Evolutionary conservation across 345 rosid species (phyloP).

Genomic region (Limnanthes douglasii): DNA sequence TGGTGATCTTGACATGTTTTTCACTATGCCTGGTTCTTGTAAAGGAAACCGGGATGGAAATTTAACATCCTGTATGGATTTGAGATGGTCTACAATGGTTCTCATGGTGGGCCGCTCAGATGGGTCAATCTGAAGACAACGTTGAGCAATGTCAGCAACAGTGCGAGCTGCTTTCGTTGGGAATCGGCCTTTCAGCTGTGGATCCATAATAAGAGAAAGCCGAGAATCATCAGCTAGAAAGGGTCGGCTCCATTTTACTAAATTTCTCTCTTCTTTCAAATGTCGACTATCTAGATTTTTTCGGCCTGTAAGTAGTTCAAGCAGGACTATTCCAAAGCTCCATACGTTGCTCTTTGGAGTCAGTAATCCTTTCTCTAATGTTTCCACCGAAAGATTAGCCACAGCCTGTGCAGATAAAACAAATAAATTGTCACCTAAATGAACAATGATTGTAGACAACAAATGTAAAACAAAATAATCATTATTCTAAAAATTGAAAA

Average conservation of each 20-base stretch:
- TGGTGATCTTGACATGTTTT: slow-evolving; percentile 78
- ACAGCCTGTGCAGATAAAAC: no score
- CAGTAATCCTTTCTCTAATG: slow-evolving; percentile 72
- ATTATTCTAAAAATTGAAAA: no score
- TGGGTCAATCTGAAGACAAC: slow-evolving; percentile 82
- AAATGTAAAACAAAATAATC: background rate
- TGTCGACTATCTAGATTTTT: slow-evolving; percentile 67
- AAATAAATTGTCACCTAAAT: no score
- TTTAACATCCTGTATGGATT: slow-evolving; percentile 77
- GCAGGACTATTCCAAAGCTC: slow-evolving; percentile 90
- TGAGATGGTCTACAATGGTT: slow-evolving; percentile 59
- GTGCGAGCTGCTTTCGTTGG: slow-evolving; percentile 70
- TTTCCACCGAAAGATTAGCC: slow-evolving; percentile 83
- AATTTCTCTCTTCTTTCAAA: slow-evolving; percentile 80
- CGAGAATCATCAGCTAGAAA: slow-evolving; percentile 78
- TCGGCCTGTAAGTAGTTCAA: slow-evolving; percentile 80
- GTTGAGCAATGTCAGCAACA: slow-evolving; percentile 76
- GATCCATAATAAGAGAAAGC: slow-evolving; percentile 84
- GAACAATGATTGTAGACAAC: no score
- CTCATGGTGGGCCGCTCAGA: slow-evolving; percentile 91
- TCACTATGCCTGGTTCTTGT: slow-evolving; percentile 86
- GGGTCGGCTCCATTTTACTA: slow-evolving; percentile 89
- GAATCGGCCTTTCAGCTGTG: slow-evolving; percentile 84
- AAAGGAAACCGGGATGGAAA: slow-evolving; percentile 62
- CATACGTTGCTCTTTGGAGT: slow-evolving; percentile 98